phyloP scores from a whole-genome alignment of 2,329 filamentous ascomycete genomes.

The Alternaria novae-zelandiae region DNA sequence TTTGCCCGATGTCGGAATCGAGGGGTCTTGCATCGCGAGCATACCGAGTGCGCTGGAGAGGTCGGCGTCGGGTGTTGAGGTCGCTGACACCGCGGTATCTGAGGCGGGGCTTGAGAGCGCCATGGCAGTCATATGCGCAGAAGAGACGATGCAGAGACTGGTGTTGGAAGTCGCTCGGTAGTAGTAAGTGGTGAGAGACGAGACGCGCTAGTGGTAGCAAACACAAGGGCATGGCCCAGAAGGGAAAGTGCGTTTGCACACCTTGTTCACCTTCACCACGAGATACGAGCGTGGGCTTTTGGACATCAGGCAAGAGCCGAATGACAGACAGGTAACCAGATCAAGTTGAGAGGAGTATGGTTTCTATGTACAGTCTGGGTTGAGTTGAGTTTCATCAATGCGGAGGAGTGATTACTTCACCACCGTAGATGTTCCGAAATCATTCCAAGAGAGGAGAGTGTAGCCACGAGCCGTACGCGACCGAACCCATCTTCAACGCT shows the following conservation, averaged over 20 bases:
- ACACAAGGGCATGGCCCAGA: not conserved
- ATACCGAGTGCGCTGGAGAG: not conserved
- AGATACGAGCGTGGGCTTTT: too few relatives aligned
- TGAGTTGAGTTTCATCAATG: not conserved
- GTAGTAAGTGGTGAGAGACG: not conserved
- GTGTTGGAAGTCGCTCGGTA: not conserved
- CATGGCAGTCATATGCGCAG: not conserved
- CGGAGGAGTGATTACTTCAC: not conserved
- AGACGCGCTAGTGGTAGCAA: not conserved
- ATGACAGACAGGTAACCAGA: not conserved
- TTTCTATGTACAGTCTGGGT: not conserved
- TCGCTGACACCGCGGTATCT: not conserved
- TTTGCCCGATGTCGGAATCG: not conserved
- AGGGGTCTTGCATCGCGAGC: not conserved
- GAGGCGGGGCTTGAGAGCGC: not conserved
- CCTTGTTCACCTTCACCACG: not conserved
- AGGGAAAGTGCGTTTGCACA: not conserved
- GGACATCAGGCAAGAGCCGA: not conserved
- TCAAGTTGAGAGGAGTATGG: not conserved
- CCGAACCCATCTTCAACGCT: not conserved
- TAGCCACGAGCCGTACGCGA: not conserved
- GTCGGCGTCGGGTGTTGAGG: not conserved
- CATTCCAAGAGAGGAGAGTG: not conserved
- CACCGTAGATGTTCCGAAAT: not conserved
- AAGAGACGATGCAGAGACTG: not conserved